Base-by-base conservation (phyloP, 805 yeast genomes). In the Candida maltosa region DNA sequence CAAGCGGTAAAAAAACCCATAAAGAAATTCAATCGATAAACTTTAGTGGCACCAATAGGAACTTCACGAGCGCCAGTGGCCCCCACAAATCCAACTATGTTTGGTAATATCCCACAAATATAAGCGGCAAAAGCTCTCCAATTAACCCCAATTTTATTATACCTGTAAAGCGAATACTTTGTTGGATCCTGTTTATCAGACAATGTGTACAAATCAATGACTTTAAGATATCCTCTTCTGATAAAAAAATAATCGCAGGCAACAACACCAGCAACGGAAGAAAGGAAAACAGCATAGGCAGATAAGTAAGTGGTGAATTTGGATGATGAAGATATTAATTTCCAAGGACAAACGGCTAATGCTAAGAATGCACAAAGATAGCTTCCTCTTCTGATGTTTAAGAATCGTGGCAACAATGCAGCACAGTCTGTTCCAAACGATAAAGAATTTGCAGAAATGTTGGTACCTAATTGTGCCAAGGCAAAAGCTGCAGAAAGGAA, bases 71-170 rank as follows among this genome's bases (percentile, higher is more conserved):
- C 73, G 26, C 81, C 85, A 16, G 85, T 78, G 6, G 88, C 87
- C 44, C 95, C 87, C 5, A 82, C 91, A 48, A 87, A 87, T 2
- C 96, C 96, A 15, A 83, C 83, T 51, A 87, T 80, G 50, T 87
- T 87, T 31, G 95, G 93, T 23, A 78, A 65, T 40, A 88, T 80
- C 37, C 95, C 95, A 46, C 80, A 70, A 45, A 87, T 56, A 55
- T 87, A 87, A 1, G 95, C 93, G 20, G 70, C 76, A 46, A 76
- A 79, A 2, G 91, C 96, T 56, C 95, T 72, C 93, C 94, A 85
- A 54, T 87, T 86, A 58, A 76, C 48, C 26, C 96, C 96, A 31
- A 65, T 60, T 20, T 50, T 60, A 49, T 74, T 71, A 61, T 76
- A 87, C 61, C 72, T 73, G 63, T 87, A 88, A 37, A 63, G 57